Base-by-base conservation (phyloP, 495 filamentous ascomycete genomes). In the Daldinia bambusicola region DNA sequence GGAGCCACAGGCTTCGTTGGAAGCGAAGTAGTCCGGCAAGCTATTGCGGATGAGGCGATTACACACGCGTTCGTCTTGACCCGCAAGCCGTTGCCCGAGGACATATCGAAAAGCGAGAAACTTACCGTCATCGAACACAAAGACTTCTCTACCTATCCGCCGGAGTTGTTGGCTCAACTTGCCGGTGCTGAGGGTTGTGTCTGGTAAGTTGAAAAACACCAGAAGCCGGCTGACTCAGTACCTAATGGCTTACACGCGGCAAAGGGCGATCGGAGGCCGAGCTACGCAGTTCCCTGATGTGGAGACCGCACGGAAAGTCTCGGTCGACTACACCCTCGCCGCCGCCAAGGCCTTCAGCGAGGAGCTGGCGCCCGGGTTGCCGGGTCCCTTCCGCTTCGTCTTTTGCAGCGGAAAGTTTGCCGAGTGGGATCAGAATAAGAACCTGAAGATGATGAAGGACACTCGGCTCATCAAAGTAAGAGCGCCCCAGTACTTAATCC, bases 1-100 rank as follows among this genome's bases (percentile, higher is more conserved):
- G 87, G 87, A 13, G 76, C 76, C 4, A 87, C 83, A 5, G 87
- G 88, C 62, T 83, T 84, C 67, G 80, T 88, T 10, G 86, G 85
- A 43, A 34, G 72, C 38, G 83, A 84, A 61, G 70, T 87, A 14
- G 77, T 89, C 16, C 67, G 71, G 16, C 82, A 83, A 61, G 83
- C 82, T 60, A 79, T 89, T 5, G 63, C 71, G 10, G 71, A 80
- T 57, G 74, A 81, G 7, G 45, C 65, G 56, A 83, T 88, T 53
- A 84, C 82, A 3, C 86, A 85, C 38, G 70, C 85, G 34, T 74
- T 86, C 36, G 83, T 79, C 4, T 71, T 89, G 12, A 81, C 81
- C 2, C 82, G 86, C 32, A 80, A 80, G 9, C 63, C 78, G 4
- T 74, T 85, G 6, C 64, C 75, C 7, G 55, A 72, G 9, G 52